Evolutionary conservation across 2,329 filamentous ascomycete genomes (phyloP).

Genomic region (Tolypocladium ophioglossoides): DNA sequence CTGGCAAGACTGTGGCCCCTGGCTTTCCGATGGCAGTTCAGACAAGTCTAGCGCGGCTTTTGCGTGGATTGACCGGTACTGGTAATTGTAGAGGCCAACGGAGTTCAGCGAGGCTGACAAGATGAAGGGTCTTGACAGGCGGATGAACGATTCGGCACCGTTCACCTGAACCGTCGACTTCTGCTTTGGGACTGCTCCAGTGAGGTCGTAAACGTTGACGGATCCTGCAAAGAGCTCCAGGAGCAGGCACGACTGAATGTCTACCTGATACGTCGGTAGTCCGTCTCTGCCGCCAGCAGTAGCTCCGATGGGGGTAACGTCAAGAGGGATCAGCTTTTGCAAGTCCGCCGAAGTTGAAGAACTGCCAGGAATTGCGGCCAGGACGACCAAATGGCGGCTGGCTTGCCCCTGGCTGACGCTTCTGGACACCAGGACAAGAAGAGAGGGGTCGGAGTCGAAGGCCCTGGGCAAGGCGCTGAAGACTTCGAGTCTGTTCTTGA

Average conservation of each 20-base stretch:
- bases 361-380: constrained; percentile 19
- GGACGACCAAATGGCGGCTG: constrained; percentile 19
- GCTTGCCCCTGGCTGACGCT: constrained; percentile 18
- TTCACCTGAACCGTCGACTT: constrained; percentile 42
- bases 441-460: constrained; percentile 36
- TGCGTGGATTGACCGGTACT: constrained; percentile 52
- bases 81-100: constrained; percentile 57
- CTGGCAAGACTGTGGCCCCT: constrained; percentile 26
- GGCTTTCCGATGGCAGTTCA: constrained; percentile 23
- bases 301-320: constrained; percentile 25
- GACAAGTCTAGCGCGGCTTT: constrained; percentile 34
- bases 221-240: constrained; percentile 44
- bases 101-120: constrained; percentile 47
- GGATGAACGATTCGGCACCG: constrained; percentile 49
- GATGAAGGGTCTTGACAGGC: constrained; percentile 55
- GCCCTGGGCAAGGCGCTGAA: constrained; percentile 39
- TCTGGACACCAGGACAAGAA: constrained; percentile 41
- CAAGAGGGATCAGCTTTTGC: constrained; percentile 27
- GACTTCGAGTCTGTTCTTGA: constrained; percentile 42
- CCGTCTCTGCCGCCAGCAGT: constrained; percentile 8
- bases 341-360: constrained; percentile 14
- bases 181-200: constrained; percentile 49
- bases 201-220: constrained; percentile 54
- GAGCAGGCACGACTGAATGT: constrained; percentile 53
- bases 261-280: constrained; percentile 38